Percentiles rank a stretch among this genome's conserved stretches.
phyloP scores from a whole-genome alignment of 2,329 filamentous ascomycete species.

The Cadophora sp. region DNA sequence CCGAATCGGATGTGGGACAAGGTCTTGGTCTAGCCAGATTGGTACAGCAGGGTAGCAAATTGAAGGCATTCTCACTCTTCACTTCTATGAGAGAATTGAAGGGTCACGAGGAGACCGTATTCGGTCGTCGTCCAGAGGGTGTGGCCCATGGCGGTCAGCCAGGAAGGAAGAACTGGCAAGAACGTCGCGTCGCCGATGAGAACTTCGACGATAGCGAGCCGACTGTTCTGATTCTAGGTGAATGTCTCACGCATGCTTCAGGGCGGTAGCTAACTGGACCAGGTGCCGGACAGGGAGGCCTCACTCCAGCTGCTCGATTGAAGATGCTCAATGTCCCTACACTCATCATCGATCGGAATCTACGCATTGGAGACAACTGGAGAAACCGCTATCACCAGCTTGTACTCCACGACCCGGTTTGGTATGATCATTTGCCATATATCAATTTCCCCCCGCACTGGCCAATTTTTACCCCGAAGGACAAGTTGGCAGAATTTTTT shows the following conservation, averaged over 20 bases:
- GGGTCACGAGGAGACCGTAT: constrained; percentile 57
- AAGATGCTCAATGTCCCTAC: constrained; percentile 63
- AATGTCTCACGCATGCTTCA: constrained; percentile 27
- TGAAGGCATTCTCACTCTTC: constrained; percentile 70
- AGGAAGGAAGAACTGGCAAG: constrained; percentile 65
- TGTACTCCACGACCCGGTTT: constrained; percentile 71
- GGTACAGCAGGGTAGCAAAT: constrained; percentile 50
- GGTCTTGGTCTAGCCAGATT: constrained; percentile 64
- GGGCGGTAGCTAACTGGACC: neutral
- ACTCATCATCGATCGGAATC: constrained; percentile 64
- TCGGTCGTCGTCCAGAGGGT: constrained; percentile 57
- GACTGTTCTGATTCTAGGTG: constrained; percentile 65
- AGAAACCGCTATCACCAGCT: constrained; percentile 65
- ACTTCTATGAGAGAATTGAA: constrained; percentile 62
- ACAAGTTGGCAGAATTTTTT: constrained; percentile 74
- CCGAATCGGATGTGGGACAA: constrained; percentile 59
- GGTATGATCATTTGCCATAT: constrained; percentile 66
- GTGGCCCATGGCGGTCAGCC: constrained; percentile 60
- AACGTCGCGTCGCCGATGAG: constrained; percentile 55
- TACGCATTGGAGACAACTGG: constrained; percentile 70
- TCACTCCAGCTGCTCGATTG: constrained; percentile 63
- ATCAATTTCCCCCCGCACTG: constrained; percentile 68
- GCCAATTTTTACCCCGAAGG: constrained; percentile 73
- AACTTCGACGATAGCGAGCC: constrained; percentile 58
- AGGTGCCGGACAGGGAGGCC: constrained; percentile 67